phyloP scores from a whole-genome alignment of 2,329 filamentous ascomycete genomes.

The Fusarium temperatum region DNA sequence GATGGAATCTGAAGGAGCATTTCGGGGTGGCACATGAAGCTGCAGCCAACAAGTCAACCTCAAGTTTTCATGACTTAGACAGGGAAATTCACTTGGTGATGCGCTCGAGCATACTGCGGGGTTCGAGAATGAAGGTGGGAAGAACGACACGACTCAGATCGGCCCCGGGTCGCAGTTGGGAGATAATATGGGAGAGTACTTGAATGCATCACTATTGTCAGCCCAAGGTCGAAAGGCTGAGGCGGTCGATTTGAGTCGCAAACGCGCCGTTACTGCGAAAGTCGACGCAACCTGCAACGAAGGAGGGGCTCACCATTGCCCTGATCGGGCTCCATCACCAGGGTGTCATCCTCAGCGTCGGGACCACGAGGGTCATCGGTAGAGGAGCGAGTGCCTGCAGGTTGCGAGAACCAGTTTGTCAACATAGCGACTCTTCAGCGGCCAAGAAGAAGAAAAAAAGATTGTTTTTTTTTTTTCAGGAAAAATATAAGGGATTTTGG shows the following conservation, averaged over 20 bases:
- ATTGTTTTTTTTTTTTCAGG: not conserved
- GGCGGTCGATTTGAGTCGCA: not conserved
- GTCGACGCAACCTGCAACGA: conserved; percentile 7
- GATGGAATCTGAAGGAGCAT: conserved; percentile 87
- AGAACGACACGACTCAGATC: conserved; percentile 94
- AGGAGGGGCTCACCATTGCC: conserved; percentile 75
- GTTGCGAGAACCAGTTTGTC: conserved; percentile 53
- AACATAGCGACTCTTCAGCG: conserved; percentile 48
- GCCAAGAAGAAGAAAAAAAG: not conserved
- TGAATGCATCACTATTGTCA: conserved; percentile 29
- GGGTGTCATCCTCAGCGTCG: conserved; percentile 73
- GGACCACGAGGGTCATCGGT: conserved; percentile 61
- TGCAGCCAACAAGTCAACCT: conserved; percentile 50
- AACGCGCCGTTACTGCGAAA: conserved; percentile 10
- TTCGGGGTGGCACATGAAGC: conserved; percentile 99
- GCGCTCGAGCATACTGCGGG: conserved; percentile 95
- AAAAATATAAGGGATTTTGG: conserved; percentile 16
- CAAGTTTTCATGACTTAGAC: not conserved
- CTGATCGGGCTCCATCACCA: conserved; percentile 88
- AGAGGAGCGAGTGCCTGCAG: conserved; percentile 62
- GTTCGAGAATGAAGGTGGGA: conserved; percentile 97
- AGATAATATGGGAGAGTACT: conserved; percentile 98
- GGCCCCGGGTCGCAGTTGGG: conserved; percentile 92
- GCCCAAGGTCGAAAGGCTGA: not conserved
- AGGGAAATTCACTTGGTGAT: conserved; percentile 83